These are phyloP conservation scores for Nyctanthes arbortristis DNA, from an alignment of 257 asterid species.

Conservation along the genomic window DNA sequence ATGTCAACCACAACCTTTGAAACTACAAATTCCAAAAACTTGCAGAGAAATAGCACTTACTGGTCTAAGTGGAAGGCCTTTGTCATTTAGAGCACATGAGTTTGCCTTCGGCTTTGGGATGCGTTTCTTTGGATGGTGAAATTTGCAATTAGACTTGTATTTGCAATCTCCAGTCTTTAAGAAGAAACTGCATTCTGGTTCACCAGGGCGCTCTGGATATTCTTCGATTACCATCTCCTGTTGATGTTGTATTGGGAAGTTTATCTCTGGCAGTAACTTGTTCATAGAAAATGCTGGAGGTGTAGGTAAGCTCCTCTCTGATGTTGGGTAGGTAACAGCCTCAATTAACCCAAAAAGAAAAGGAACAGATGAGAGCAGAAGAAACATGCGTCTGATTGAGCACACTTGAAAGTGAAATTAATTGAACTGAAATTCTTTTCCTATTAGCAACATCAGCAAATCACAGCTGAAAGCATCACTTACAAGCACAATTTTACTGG, in stretches of 20 bases:
- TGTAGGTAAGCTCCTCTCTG: constrained; percentile 82
- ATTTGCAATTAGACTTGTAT: constrained; percentile 77
- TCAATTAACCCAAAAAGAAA: constrained; percentile 34
- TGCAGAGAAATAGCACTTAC: constrained; percentile 50
- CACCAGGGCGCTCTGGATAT: constrained; percentile 89
- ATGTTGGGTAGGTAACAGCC: constrained; percentile 58
- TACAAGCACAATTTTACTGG: neutral
- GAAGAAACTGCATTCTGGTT: constrained; percentile 86
- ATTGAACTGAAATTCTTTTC: neutral
- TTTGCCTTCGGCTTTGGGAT: constrained; percentile 38
- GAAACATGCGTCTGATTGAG: neutral
- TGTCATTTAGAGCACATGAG: constrained; percentile 59
- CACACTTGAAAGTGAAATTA: neutral
- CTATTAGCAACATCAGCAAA: neutral
- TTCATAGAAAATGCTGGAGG: constrained; percentile 87
- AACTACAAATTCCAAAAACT: too few relatives aligned
- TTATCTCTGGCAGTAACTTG: constrained; percentile 46
- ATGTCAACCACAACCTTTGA: too few relatives aligned
- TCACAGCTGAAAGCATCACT: neutral
- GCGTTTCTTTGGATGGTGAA: constrained; percentile 76
- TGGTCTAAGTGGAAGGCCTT: constrained; percentile 97
- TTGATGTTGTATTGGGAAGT: constrained; percentile 47
- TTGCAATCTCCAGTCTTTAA: constrained; percentile 91
- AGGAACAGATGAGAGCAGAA: constrained; percentile 30
- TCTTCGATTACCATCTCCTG: constrained; percentile 52